Percentiles rank a stretch among this genome's conserved stretches.
Conservation (phyloP, 495 filamentous ascomycete species). For the Penicillium canariense region DNA sequence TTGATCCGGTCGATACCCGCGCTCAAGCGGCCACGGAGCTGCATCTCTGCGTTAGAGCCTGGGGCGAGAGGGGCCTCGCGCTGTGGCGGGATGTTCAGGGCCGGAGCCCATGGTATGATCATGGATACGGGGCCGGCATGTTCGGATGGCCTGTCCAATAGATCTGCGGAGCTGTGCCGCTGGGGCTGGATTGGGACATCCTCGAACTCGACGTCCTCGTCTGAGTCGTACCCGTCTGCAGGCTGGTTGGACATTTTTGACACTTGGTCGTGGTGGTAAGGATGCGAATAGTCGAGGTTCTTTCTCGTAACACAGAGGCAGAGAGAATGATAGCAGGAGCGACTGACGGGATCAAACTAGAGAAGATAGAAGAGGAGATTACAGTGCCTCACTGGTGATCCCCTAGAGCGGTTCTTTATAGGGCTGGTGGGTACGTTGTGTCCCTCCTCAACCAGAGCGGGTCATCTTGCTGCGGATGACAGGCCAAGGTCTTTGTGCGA, state of each 20-base stretch:
- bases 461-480: background rate
- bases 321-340: background rate
- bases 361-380: too few relatives aligned
- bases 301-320: too few relatives aligned
- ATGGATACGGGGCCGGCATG: background rate
- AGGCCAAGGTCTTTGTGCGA: too few relatives aligned
- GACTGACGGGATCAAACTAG: too few relatives aligned
- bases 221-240: conserved; percentile 16
- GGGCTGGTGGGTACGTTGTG: background rate
- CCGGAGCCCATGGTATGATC: conserved; percentile 13
- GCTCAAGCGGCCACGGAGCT: conserved; percentile 20
- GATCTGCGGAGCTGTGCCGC: background rate
- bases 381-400: too few relatives aligned
- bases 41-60: conserved; percentile 72
- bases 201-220: conserved; percentile 24
- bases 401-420: too few relatives aligned
- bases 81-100: conserved; percentile 18
- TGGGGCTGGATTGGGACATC: conserved; percentile 19
- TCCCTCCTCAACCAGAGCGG: background rate
- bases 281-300: too few relatives aligned
- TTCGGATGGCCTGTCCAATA: background rate
- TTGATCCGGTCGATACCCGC: conserved; percentile 21
- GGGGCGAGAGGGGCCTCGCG: conserved; percentile 60
- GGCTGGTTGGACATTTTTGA: conserved; percentile 7
- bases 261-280: background rate